A percentile compares a stretch with the other conserved stretches of the same genome.
Conservation (phyloP, 495 filamentous ascomycete species). For the Elaphomyces granulatus region DNA sequence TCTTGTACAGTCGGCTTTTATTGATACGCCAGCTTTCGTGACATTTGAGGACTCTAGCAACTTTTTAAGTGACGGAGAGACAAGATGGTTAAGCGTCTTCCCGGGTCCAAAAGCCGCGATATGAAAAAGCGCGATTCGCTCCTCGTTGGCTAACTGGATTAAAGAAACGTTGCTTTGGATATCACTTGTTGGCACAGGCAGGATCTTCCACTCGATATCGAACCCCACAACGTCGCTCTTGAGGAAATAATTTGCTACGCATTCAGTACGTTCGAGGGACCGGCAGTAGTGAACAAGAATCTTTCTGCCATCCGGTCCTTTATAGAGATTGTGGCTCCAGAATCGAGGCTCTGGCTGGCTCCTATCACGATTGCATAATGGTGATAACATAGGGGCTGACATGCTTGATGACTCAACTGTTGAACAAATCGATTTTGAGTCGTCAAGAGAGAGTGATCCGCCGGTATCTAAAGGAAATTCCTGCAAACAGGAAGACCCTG, state of each 20-base stretch:
- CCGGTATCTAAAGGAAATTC: background rate
- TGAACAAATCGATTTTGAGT: background rate
- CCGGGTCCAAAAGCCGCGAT: slow-evolving; percentile 44
- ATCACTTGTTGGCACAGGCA: slow-evolving; percentile 28
- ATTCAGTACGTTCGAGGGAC: slow-evolving; percentile 48
- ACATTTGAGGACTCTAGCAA: slow-evolving; percentile 58
- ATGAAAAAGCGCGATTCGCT: slow-evolving; percentile 73
- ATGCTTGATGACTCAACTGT: no score
- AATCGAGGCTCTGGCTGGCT: slow-evolving; percentile 19
- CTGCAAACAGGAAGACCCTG: background rate
- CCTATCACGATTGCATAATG: no score
- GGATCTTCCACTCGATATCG: slow-evolving; percentile 69
- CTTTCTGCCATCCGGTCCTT: slow-evolving; percentile 28
- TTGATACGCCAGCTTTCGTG: slow-evolving; percentile 63
- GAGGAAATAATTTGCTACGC: slow-evolving; percentile 50
- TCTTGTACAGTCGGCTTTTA: slow-evolving; percentile 59
- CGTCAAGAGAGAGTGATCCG: background rate
- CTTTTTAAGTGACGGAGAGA: slow-evolving; percentile 50
- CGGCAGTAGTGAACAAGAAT: slow-evolving; percentile 66
- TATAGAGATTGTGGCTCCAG: slow-evolving; percentile 58
- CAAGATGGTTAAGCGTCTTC: slow-evolving; percentile 35
- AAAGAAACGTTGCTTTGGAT: slow-evolving; percentile 55
- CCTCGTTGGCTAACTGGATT: slow-evolving; percentile 66
- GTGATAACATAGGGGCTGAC: no score
- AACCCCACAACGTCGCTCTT: slow-evolving; percentile 60